Evolutionary conservation across 768 basidiomycete genomes (phyloP).

Genomic region (Pisolithus marmoratus): DNA sequence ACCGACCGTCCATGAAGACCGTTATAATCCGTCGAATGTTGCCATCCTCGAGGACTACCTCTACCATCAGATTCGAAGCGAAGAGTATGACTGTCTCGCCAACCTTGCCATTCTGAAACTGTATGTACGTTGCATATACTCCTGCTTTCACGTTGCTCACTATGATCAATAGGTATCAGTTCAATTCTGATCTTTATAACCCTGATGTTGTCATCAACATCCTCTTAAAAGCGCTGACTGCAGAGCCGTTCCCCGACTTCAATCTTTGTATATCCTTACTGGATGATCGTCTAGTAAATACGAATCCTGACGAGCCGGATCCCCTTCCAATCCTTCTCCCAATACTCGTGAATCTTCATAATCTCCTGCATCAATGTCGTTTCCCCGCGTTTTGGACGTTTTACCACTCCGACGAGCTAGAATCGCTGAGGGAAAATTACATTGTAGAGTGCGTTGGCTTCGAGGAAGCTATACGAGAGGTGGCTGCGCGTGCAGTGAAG

Average conservation of each 20-base stretch:
- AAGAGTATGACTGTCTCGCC: slow-evolving; percentile 91
- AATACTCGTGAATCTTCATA: slow-evolving; percentile 58
- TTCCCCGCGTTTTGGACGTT: slow-evolving; percentile 83
- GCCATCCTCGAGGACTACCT: slow-evolving; percentile 94
- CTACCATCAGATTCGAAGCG: slow-evolving; percentile 85
- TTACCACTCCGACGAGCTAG: slow-evolving; percentile 66
- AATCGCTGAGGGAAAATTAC: slow-evolving; percentile 77
- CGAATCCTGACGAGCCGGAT: slow-evolving; percentile 72
- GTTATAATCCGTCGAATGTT: slow-evolving; percentile 95
- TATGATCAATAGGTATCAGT: slow-evolving; percentile 69
- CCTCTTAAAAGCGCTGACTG: slow-evolving; percentile 85
- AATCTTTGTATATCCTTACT: slow-evolving; percentile 91
- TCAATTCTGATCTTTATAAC: slow-evolving; percentile 91
- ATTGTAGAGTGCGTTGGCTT: slow-evolving; percentile 81
- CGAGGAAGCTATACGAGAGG: slow-evolving; percentile 75
- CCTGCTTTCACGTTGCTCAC: neutral
- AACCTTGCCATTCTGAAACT: slow-evolving; percentile 94
- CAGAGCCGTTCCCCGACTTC: slow-evolving; percentile 87
- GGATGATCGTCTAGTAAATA: slow-evolving; percentile 57
- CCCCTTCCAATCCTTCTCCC: slow-evolving; percentile 70
- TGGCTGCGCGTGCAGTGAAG: slow-evolving; percentile 70
- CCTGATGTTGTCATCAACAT: slow-evolving; percentile 92
- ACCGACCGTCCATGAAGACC: slow-evolving; percentile 86
- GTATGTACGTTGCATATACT: slow-evolving; percentile 35
- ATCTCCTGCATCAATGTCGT: slow-evolving; percentile 74